Base-by-base conservation (phyloP, 2,329 filamentous ascomycete species). In the Endothia cerciana region DNA sequence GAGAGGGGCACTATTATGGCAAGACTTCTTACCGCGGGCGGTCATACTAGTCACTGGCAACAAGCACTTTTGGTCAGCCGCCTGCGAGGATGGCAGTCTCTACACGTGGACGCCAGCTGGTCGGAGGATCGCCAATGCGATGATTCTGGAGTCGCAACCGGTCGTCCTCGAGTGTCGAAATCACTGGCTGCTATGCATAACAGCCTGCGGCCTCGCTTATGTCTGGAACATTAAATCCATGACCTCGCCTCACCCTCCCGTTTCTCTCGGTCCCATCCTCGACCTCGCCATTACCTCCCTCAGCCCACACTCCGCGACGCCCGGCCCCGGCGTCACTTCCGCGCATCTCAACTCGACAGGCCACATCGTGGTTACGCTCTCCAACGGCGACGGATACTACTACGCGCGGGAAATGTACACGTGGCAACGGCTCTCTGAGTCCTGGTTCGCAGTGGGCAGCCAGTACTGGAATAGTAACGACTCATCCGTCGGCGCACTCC, bases 381-480 rank as follows among this genome's bases (percentile, higher is more conserved):
- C 91, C 30, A 98, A 97, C 72, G 95, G 95, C 25, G 94, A 99
- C 72, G 95, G 95, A 1, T 99, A 93, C 78, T 89, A 89, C 62
- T 99, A 99, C 78, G 92, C 92, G 1, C 87, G 91, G 0, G 84
- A 85, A 22, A 91, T 99, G 90, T 94, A 89, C 77, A 87, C 89
- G 8, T 99, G 95, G 95, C 94, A 98, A 77, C 89, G 94, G 11
- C 83, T 99, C n/a, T 97, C 93, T 2, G 96, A 99, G 75, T 87
- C 92, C 1, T 99, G 95, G 95, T 99, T 95, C 93, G 94, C 94
- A 0, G 93, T 98, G 0, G 94, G 94, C 22, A 97, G 92, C 71
- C 95, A 99, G 75, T 99, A 99, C 77, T 99, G 95, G 96, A 98
- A 99, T 77, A 96, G 93, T 0, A 97, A 93, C 62, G 95, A 97